A percentile compares a stretch with the other conserved stretches of the same genome.
These are phyloP conservation scores for Ganoderma multipileum DNA, from an alignment of 1,284 basidiomycete species.

Conservation along the genomic window DNA sequence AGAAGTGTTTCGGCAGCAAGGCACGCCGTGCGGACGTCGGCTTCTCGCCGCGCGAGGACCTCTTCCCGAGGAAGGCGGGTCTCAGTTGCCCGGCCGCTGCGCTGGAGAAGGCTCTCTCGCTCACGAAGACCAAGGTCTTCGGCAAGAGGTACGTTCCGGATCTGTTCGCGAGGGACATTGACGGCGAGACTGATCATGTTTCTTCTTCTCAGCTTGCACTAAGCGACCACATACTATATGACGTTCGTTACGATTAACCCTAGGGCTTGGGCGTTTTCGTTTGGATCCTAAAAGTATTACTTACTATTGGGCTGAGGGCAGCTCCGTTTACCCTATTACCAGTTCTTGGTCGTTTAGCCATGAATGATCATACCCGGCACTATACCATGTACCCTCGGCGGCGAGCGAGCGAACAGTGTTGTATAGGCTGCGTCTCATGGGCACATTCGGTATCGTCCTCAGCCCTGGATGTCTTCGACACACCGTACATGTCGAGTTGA, in stretches of 20 bases:
- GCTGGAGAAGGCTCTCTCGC: conserved; percentile 14
- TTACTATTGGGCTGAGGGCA: conserved; percentile 28
- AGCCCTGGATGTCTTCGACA: too few relatives aligned
- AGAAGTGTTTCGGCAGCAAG: conserved; percentile 35
- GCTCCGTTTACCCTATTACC: conserved; percentile 18
- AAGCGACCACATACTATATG: conserved; percentile 11
- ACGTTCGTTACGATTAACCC: conserved; percentile 22
- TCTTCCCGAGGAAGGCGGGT: conserved; percentile 15
- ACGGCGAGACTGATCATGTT: not conserved
- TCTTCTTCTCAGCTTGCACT: conserved; percentile 9
- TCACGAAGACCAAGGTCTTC: conserved; percentile 20
- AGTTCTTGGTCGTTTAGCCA: conserved; percentile 19
- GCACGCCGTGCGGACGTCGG: conserved; percentile 28
- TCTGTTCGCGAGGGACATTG: too few relatives aligned
- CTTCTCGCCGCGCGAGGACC: conserved; percentile 18
- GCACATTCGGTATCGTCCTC: too few relatives aligned
- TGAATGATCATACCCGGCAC: conserved; percentile 25
- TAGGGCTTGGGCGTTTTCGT: conserved; percentile 21
- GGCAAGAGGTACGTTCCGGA: conserved; percentile 18
- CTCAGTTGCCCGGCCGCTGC: conserved; percentile 21
- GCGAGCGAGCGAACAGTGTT: too few relatives aligned
- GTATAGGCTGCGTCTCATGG: too few relatives aligned
- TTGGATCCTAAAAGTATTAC: conserved; percentile 21
- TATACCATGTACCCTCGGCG: not conserved
- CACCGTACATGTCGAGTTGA: not conserved